phyloP scores from a whole-genome alignment of 2,329 filamentous ascomycete species.

The Didymella glomerata region DNA sequence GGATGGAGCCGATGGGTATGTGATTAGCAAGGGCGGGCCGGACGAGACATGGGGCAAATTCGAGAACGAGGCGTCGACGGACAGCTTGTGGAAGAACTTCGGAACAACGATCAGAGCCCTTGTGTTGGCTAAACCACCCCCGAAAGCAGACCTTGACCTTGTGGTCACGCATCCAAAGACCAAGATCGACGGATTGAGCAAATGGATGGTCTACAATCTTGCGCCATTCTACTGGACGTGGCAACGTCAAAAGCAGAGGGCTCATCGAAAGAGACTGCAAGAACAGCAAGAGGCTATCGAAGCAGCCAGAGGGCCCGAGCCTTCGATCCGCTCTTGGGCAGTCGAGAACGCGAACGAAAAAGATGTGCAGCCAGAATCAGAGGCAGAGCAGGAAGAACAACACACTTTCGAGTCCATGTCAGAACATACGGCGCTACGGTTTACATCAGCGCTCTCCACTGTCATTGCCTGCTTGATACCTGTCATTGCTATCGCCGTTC shows the following conservation, averaged over 20 bases:
- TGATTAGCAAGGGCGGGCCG: background rate
- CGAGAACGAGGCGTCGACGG: background rate
- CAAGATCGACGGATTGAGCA: constrained; percentile 8
- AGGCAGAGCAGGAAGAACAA: background rate
- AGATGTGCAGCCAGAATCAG: background rate
- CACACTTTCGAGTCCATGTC: background rate
- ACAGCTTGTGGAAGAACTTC: background rate
- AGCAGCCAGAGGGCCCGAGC: no score
- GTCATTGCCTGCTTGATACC: constrained; percentile 7
- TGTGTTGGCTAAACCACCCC: background rate
- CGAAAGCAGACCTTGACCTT: background rate
- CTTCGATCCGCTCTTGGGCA: no score
- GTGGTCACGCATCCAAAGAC: background rate
- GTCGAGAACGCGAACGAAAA: no score
- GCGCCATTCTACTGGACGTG: background rate
- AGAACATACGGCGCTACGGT: background rate
- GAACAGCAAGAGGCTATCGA: no score
- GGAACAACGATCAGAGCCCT: background rate
- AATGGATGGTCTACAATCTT: constrained; percentile 4
- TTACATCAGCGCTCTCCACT: constrained; percentile 1
- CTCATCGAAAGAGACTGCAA: no score
- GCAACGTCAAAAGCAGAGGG: no score
- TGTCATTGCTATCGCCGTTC: constrained; percentile 2
- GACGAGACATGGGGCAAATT: background rate
- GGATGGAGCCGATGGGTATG: background rate